Base-by-base conservation (phyloP, 371 early-diverging fungal species). In the Mucor saturninus region DNA sequence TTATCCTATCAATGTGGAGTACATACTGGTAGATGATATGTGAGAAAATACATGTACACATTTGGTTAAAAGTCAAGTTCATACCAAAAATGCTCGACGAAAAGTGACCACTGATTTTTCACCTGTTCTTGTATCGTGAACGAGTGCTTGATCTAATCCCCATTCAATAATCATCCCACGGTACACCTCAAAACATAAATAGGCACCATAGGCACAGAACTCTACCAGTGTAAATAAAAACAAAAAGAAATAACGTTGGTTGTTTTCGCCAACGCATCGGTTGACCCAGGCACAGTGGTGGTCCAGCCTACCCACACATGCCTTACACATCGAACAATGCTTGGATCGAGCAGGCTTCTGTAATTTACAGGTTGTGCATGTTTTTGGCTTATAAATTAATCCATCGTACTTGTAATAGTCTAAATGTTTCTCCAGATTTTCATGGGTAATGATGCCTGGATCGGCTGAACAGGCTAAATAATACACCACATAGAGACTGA, bases 261-360 rank as follows among this genome's bases (percentile, higher is more conserved):
- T 92, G 65, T 82, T 81, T 55, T 86, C 83, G 4, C 93, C 92
- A 6, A 92, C 88, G 68, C 92, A 91, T 59, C 81, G 83, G 64
- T 91, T 91, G 57, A 92, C 78, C 93, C 93, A 92, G 0, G 86
- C 83, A 71, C 92, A 92, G 56, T 91, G 91, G 60, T 92, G 92
- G 68, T 92, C 92, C 48, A 76, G 65, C 65, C 80, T 75, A 21
- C 89, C 83, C 9, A 92, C 77, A 73, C 92, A 92, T 42, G 79
- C 80, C 35, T 86, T 85, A 72, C 91, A 91, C 65, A 89, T 69
- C 5, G 89, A 84, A 63, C 92, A 92, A 62, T 91, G 92, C 54
- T 92, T 91, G 11, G 91, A 91, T 32, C 91, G 79, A 40, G 91
- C 91, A 21, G 91, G 91, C 86, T 91, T 91, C 81, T 68, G 74